phyloP scores from a whole-genome alignment of 2,329 filamentous ascomycete genomes.

The Fusarium temperatum region DNA sequence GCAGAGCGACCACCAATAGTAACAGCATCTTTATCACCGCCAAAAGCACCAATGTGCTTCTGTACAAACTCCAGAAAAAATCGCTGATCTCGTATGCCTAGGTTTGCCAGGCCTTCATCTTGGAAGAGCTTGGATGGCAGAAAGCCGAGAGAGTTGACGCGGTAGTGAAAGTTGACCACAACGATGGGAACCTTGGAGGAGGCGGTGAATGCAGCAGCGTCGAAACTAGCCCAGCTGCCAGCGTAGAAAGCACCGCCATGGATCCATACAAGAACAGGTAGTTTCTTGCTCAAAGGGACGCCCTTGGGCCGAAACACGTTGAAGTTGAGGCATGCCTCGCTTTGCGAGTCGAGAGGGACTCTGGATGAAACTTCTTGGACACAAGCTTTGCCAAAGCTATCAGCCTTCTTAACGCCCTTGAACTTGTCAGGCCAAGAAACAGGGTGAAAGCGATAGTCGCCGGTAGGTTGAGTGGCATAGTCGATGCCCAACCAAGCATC shows the following conservation, averaged over 20 bases:
- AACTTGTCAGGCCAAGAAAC: slow-evolving; percentile 53
- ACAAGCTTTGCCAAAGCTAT: slow-evolving; percentile 53
- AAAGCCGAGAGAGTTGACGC: slow-evolving; percentile 49
- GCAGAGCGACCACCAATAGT: slow-evolving; percentile 65
- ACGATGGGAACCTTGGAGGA: slow-evolving; percentile 52
- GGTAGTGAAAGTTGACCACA: slow-evolving; percentile 56
- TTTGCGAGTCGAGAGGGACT: slow-evolving; percentile 35
- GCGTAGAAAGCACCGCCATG: slow-evolving; percentile 50
- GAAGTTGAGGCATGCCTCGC: slow-evolving; percentile 52
- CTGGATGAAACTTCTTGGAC: slow-evolving; percentile 47
- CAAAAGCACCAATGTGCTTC: slow-evolving; percentile 60
- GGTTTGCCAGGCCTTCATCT: slow-evolving; percentile 55
- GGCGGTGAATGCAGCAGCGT: slow-evolving; percentile 46
- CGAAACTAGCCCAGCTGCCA: slow-evolving; percentile 48
- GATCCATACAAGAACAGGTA: slow-evolving; percentile 53
- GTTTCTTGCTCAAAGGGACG: slow-evolving; percentile 46
- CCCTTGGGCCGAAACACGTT: slow-evolving; percentile 51
- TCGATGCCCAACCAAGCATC: slow-evolving; percentile 60
- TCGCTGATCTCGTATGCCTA: slow-evolving; percentile 62
- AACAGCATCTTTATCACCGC: slow-evolving; percentile 61
- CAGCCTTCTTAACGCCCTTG: slow-evolving; percentile 50
- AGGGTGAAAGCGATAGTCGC: slow-evolving; percentile 51
- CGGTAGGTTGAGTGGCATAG: slow-evolving; percentile 54
- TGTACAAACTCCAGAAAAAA: slow-evolving; percentile 64
- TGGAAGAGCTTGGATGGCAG: slow-evolving; percentile 55